Evolutionary conservation across 257 asterid genomes (phyloP), one percentile per base, ranked within the genome.

Genomic region (Thymus quinquecostatus): DNA sequence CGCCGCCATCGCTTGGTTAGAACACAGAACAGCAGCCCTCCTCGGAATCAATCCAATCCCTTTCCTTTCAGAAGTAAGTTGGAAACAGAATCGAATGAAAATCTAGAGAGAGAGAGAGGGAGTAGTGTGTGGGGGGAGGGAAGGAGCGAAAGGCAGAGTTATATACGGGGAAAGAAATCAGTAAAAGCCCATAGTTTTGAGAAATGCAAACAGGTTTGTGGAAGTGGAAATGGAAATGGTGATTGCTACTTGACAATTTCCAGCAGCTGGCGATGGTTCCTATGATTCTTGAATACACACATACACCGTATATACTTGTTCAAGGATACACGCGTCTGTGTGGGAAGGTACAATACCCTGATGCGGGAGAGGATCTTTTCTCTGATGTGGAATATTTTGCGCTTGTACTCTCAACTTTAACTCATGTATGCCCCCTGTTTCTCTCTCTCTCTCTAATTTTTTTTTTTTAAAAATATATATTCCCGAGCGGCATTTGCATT

Each of bases 1-100:
- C 59, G 95, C 89, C 96, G 87, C 87, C 74, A 53, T 66, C 11
- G 7, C 53, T 21, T 21, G 21, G 21, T 21, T 5, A 10, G 36
- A 44, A 67, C 45, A 68, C 14, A 13, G 10, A 67, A 38, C 48
- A 21, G 21, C 21, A 21, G 21, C 21, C 21, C 21, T 21, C 21
- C 21, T 21, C 21, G 21, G 21, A 21, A 21, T 21, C 10, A 30
- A 30, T 67, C 27, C 56, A 51, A 34, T 62, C 64, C 32, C 12
- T 5, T 36, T 11, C 32, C 27, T 57, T 21, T 21, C 21, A 21
- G 21, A 21, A 21, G 21, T 21, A 66, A 70, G 49, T 45, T 10
- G 47, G 45, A 67, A 8, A 32, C 1, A 30, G 6, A 38, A 10
- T 33, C 11, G 36, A 60, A 54, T 3, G 32, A 28, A 12, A 10